Conservation (phyloP, 805 yeast species). For the Clavispora asparagi region DNA sequence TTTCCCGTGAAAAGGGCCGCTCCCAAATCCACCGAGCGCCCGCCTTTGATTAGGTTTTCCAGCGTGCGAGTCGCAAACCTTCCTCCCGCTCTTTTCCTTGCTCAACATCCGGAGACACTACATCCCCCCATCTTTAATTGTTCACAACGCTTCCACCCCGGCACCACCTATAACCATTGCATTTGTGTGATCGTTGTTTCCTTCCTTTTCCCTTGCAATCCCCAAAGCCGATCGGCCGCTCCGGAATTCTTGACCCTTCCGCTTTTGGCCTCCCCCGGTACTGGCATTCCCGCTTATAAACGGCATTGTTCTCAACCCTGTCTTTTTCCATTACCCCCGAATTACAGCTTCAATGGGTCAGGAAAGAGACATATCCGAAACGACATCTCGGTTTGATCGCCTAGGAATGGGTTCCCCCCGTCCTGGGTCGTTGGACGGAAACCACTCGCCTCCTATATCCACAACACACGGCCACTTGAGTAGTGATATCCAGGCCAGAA, state of each 20-base stretch:
- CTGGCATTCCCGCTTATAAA: not conserved
- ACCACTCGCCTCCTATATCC: conserved; percentile 14
- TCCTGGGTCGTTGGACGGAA: conserved; percentile 11
- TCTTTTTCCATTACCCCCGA: not conserved
- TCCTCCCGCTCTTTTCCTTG: not conserved
- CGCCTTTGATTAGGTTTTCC: not conserved
- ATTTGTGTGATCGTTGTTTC: not conserved
- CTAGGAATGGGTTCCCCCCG: conserved; percentile 10
- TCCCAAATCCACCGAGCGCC: not conserved
- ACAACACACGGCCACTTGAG: conserved; percentile 31
- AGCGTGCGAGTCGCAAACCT: not conserved
- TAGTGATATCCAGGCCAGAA: conserved; percentile 81
- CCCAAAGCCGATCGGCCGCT: not conserved
- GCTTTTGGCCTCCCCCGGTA: not conserved
- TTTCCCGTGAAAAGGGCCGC: not conserved
- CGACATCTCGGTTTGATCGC: conserved; percentile 10
- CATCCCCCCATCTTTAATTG: not conserved
- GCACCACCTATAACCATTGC: not conserved
- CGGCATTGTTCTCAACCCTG: not conserved
- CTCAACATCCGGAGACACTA: not conserved
- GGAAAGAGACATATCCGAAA: conserved; percentile 10
- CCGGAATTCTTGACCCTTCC: not conserved
- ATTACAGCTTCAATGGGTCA: conserved; percentile 3
- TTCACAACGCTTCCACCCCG: not conserved
- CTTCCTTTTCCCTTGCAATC: not conserved